phyloP scores from a whole-genome alignment of 2,329 filamentous ascomycete genomes.

The Fusarium scirpi region DNA sequence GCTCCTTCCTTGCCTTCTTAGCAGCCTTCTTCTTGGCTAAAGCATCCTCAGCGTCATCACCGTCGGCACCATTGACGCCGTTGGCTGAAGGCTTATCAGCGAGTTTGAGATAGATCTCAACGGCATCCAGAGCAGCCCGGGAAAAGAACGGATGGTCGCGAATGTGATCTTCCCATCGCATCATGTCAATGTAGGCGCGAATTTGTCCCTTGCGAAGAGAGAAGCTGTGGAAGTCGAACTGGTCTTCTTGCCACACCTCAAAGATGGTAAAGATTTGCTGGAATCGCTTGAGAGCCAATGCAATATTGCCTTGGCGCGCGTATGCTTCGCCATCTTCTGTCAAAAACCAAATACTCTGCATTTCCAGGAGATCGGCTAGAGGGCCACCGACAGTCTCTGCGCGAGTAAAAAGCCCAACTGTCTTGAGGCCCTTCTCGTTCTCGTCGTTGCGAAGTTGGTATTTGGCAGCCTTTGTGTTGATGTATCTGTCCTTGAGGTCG shows the following conservation, averaged over 20 bases:
- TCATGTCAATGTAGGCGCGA: constrained; percentile 93
- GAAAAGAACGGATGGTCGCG: constrained; percentile 95
- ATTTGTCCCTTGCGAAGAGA: constrained; percentile 97
- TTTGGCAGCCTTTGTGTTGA: constrained; percentile 98
- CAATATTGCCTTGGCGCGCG: constrained; percentile 82
- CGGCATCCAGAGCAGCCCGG: constrained; percentile 82
- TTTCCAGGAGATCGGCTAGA: constrained; percentile 90
- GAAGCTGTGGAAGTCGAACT: constrained; percentile 99
- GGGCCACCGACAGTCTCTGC: constrained; percentile 91
- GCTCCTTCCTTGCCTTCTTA: constrained; percentile 89
- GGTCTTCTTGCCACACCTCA: constrained; percentile 97
- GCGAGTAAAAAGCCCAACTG: constrained; percentile 93
- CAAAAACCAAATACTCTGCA: constrained; percentile 98
- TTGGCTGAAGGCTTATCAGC: constrained; percentile 79
- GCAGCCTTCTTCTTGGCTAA: constrained; percentile 85
- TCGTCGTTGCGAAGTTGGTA: constrained; percentile 95
- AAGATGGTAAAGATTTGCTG: constrained; percentile 92
- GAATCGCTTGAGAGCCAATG: constrained; percentile 91
- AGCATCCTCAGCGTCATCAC: constrained; percentile 65
- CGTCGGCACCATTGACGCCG: constrained; percentile 68
- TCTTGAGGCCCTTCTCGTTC: constrained; percentile 85
- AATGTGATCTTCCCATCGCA: constrained; percentile 93
- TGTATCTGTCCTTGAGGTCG: constrained; percentile 93
- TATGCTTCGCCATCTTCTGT: constrained; percentile 95
- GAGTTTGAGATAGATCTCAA: constrained; percentile 83